Evolutionary conservation across 2,329 filamentous ascomycete genomes (phyloP), one percentile per base, ranked within the genome.

Genomic region (Septoria petroselini): DNA sequence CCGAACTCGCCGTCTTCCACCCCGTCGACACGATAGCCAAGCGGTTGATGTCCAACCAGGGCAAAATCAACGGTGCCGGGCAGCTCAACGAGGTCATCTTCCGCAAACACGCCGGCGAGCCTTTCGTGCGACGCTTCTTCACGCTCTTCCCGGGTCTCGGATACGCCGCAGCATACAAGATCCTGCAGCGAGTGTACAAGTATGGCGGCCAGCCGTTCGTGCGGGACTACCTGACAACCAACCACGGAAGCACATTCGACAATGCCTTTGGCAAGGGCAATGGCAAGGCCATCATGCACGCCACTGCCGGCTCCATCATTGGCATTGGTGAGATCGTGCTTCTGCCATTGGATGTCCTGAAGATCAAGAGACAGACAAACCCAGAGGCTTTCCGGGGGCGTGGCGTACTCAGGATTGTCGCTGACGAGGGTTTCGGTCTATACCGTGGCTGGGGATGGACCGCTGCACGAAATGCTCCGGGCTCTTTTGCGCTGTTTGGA

Each of bases 291-390:
- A 90, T 98, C 64, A 86, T 98, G 86, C 89, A 95, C 75, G 95
- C 93, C 17, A 94, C 89, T 43, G 93, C 93, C 57, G 93, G 93
- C 57, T 91, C 88, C 74, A 68, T 98, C 65, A 94, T 98, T 66
- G 93, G 93, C 64, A 95, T 98, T 64, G 93, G 93, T 67, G 93
- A 98, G 76, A 95, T 98, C 59, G 82, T 98, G 52, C 82, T 98
- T 23, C 81, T 98, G 33, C 93, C 93, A 34, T 82, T 98, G 54
- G 93, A 98, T 64, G 91, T 98, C 31, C 81, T 98, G 57, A 98
- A 98, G 82, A 98, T 98, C 77, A 98, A 98, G 82, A 85, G 93
- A 65, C 93, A 98, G 77, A 98, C 93, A 61, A 98, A 98, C 78
- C 93, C 93, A 33, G 93, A 97, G 68, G 91, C 93, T 29, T 98